Evolutionary conservation across 352 stramenopile species (phyloP), one percentile per base, ranked within the genome.

Genomic region (Phytopythium ostracodes): DNA sequence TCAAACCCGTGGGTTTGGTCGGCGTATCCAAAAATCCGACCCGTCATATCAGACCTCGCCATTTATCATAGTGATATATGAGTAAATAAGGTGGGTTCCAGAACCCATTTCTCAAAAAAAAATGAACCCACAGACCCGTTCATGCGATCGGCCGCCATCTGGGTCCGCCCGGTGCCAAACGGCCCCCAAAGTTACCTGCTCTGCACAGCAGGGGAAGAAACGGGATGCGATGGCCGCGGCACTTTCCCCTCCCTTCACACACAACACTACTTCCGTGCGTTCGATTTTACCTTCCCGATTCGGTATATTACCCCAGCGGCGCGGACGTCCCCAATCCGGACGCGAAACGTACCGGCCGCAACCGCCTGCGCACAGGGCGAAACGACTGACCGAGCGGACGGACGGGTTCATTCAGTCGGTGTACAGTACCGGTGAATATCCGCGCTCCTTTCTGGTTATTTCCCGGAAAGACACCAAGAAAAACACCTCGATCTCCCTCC

Each of bases 81-180:
- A 50, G 20, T n/a, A 14, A 44, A 2, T 44, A 5, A 44, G 40
- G 17, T 8, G 40, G 40, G 40, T 44, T 11, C 15, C 17, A 44
- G 17, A 44, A 22, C 40, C 40, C 40, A n/a, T 44, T 22, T 44
- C 40, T 4, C 36, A 33, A 33, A n/a, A 20, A 12, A 9, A n/a
- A 44, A 22, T 15, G 29, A 33, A 17, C 14, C 25, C 9, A 33
- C 49, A 25, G 25, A n/a, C 49, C 46, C 46, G 46, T n/a, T 5
- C 25, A 38, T 36, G 49, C 49, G 49, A 55, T 55, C 49, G n/a
- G n/a, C n/a, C 14, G 25, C 49, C 49, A 55, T 35, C 25, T 53
- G 47, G 47, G 47, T 53, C 47, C 47, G 47, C n/a, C 44, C 40
- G 29, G 29, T 3, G 4, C 20, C 44, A 51, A 29, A 29, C 20